Percentiles rank a stretch among this genome's conserved stretches.
These are phyloP conservation scores for Rachicladosporium sp. DNA, from an alignment of 2,329 filamentous ascomycete species.

Conservation along the genomic window DNA sequence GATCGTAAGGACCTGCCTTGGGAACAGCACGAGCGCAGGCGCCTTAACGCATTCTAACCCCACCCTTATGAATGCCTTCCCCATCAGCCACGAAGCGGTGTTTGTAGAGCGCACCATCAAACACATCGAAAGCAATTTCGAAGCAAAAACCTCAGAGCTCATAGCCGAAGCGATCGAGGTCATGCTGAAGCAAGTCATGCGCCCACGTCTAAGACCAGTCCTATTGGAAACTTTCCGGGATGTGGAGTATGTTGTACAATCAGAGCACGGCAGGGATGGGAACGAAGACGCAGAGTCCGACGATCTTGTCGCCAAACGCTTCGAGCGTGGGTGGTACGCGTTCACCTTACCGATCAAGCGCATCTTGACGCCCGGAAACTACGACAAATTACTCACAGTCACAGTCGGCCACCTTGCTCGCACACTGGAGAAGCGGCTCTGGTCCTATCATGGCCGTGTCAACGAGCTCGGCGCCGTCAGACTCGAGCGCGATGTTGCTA, in stretches of 20 bases:
- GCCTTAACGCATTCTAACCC: too few relatives aligned
- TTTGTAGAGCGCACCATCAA: slow-evolving; percentile 58
- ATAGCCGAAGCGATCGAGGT: slow-evolving; percentile 74
- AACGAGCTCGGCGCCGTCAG: slow-evolving; percentile 72
- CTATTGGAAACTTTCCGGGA: slow-evolving; percentile 84
- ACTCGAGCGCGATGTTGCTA: slow-evolving; percentile 72
- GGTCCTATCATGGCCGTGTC: slow-evolving; percentile 64
- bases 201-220: slow-evolving; percentile 70
- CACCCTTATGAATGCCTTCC: slow-evolving; percentile 50
- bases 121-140: slow-evolving; percentile 59
- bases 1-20: slow-evolving; percentile 62
- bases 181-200: slow-evolving; percentile 77
- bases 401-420: slow-evolving; percentile 64
- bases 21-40: slow-evolving; percentile 7
- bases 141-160: slow-evolving; percentile 67
- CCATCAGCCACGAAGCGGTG: slow-evolving; percentile 61
- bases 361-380: slow-evolving; percentile 67
- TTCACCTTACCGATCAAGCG: slow-evolving; percentile 76
- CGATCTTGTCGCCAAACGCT: slow-evolving; percentile 65
- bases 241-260: slow-evolving; percentile 65
- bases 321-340: slow-evolving; percentile 74
- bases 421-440: slow-evolving; percentile 77
- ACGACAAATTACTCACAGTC: slow-evolving; percentile 59
- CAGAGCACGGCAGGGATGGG: slow-evolving; percentile 47
- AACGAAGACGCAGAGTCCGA: slow-evolving; percentile 27